These are phyloP conservation scores for Globisporangium camurandrum DNA, from an alignment of 352 stramenopile genomes.

Conservation along the genomic window DNA sequence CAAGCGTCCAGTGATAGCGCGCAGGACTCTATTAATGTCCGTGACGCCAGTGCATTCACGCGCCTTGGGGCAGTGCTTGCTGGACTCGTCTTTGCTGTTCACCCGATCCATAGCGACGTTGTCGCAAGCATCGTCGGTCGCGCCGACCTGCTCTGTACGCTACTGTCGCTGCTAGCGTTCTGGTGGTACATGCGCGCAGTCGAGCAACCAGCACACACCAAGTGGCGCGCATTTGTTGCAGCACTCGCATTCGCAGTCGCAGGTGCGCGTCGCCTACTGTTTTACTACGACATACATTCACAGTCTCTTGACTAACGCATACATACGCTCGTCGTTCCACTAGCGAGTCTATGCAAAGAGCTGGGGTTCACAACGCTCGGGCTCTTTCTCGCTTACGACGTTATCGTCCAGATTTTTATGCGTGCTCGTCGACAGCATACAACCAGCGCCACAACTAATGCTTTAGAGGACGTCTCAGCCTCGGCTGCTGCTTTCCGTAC, in stretches of 20 bases:
- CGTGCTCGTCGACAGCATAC: neutral
- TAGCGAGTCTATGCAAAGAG: constrained; percentile 81
- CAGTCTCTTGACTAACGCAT: neutral
- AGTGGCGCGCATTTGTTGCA: constrained; percentile 13
- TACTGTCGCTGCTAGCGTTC: constrained; percentile 59
- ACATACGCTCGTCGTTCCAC: neutral
- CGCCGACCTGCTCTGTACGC: constrained; percentile 82
- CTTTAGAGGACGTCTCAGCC: neutral
- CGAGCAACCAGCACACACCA: neutral
- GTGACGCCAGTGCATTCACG: constrained; percentile 5
- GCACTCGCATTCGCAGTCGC: constrained; percentile 9
- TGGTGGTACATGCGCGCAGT: constrained; percentile 35
- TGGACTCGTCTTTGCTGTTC: constrained; percentile 85
- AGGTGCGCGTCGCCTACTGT: constrained; percentile 7
- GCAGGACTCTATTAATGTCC: too few relatives aligned
- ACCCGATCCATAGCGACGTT: constrained; percentile 88
- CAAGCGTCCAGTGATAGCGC: too few relatives aligned
- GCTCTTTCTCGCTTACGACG: constrained; percentile 61
- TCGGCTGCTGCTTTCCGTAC: neutral
- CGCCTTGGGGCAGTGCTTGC: constrained; percentile 20
- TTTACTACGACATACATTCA: neutral
- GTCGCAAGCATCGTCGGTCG: constrained; percentile 87
- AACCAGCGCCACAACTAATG: neutral
- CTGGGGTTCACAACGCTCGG: constrained; percentile 81
- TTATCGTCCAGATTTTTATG: constrained; percentile 15